Evolutionary conservation across 2,329 filamentous ascomycete genomes (phyloP).

Genomic region (Fonsecaea multimorphosa): DNA sequence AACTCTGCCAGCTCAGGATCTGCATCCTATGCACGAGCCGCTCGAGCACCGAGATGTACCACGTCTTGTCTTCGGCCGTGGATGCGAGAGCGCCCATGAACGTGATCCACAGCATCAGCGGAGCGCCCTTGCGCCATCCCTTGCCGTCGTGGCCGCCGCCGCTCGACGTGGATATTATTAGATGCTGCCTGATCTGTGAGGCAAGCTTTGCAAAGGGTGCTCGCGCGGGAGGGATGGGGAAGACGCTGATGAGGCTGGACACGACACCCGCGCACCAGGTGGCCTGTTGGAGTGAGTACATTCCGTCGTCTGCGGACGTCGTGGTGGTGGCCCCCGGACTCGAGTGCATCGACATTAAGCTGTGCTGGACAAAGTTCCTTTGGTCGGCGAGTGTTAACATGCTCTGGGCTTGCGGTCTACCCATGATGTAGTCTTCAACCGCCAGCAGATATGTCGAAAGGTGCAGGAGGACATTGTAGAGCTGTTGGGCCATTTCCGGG

Average conservation of each 20-base stretch:
- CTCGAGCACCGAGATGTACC: slow-evolving; percentile 41
- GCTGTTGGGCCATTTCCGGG: neutral
- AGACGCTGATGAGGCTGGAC: slow-evolving; percentile 48
- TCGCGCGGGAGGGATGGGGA: slow-evolving; percentile 44
- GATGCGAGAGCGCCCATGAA: slow-evolving; percentile 47
- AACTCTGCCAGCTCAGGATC: slow-evolving; percentile 16
- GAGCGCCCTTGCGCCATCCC: slow-evolving; percentile 17
- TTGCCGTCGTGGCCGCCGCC: neutral
- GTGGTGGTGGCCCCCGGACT: neutral
- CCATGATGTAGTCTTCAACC: slow-evolving; percentile 25
- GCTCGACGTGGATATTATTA: slow-evolving; percentile 8
- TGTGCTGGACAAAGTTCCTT: slow-evolving; percentile 48
- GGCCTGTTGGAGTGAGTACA: slow-evolving; percentile 37
- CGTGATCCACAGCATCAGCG: slow-evolving; percentile 46
- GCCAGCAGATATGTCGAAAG: slow-evolving; percentile 19
- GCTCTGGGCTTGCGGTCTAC: slow-evolving; percentile 9
- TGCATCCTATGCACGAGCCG: slow-evolving; percentile 18
- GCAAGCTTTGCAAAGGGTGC: slow-evolving; percentile 17
- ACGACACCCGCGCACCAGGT: slow-evolving; percentile 45
- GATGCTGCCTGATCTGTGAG: slow-evolving; percentile 6
- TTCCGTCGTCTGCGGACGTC: slow-evolving; percentile 2
- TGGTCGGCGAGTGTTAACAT: slow-evolving; percentile 43
- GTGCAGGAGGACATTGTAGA: neutral
- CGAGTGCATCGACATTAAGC: slow-evolving; percentile 39
- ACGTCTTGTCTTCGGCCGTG: slow-evolving; percentile 38